Evolutionary conservation across 108 stramenopile genomes (phyloP), one percentile per base, ranked within the genome.

Genomic region (Poteriospumella lacustris): DNA sequence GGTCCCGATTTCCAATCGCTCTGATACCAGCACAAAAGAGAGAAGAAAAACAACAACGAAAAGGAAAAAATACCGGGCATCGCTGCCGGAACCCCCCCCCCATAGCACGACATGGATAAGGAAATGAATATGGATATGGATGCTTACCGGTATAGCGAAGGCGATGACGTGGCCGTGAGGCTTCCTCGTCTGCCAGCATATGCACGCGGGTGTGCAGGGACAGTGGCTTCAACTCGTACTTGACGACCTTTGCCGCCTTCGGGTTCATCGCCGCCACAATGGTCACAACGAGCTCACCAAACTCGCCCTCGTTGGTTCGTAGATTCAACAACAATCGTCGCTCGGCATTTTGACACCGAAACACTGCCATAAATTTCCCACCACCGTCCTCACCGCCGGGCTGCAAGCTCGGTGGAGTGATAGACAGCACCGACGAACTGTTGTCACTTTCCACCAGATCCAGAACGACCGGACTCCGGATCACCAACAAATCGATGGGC

Each of bases 131-230:
- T n/a, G n/a, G n/a, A n/a, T n/a, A n/a, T n/a, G n/a, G n/a, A n/a
- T 64, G 36, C 15, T 64, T 9, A 64, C 60, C 60, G 9, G 60
- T 31, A 33, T 64, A 64, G 9, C 52, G 62, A 19, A 85, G 44
- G 9, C 36, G 1, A 80, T 85, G 82, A 36, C 76, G 59, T 1
- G 83, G 84, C 19, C 77, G 79, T 2, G 3, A 56, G 40, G 42
- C 41, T 44, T 59, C 24, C 19, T 83, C 58, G 1, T 1, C 39
- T 0, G 12, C 29, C 26, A 81, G 28, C 24, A 36, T 39, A 43
- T 85, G 82, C 15, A 85, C 67, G 24, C 83, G 42, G 39, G 58
- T 78, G 68, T 85, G 84, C 15, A 85, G 76, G n/a, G 83, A 83
- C n/a, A 85, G 78, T 31, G 84, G 82, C 76, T 81, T 81, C 33